phyloP scores from a whole-genome alignment of 306 rosid genomes.

The Castanea sativa region DNA sequence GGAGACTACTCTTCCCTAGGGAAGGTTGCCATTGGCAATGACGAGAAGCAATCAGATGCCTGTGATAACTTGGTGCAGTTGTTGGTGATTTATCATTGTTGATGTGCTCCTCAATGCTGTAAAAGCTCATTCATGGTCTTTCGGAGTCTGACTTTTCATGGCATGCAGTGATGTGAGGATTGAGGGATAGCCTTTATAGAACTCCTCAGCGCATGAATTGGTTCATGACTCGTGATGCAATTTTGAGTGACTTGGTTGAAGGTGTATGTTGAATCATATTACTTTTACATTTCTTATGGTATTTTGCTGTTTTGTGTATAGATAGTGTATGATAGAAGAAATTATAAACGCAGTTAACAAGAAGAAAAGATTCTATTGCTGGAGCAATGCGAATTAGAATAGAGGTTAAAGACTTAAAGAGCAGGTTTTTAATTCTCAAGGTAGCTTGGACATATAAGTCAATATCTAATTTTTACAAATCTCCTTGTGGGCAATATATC shows the following conservation, averaged over 20 bases:
- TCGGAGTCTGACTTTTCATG: neutral
- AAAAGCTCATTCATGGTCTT: neutral
- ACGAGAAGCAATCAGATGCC: neutral
- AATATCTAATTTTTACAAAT: no score
- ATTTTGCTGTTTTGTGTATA: neutral
- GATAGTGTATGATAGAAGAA: no score
- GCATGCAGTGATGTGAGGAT: neutral
- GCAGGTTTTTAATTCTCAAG: no score
- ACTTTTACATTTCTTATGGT: neutral
- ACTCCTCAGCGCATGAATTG: neutral
- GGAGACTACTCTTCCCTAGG: neutral
- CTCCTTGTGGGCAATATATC: no score
- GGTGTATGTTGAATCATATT: no score
- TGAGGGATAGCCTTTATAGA: neutral
- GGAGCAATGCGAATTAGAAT: no score
- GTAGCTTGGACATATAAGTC: no score
- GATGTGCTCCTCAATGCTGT: neutral
- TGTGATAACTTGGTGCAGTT: neutral
- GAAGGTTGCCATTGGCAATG: neutral
- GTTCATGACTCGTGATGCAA: neutral
- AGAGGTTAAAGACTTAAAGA: no score
- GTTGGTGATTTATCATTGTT: neutral
- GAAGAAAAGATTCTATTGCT: no score
- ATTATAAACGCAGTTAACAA: no score
- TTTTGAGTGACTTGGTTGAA: neutral